Evolutionary conservation across 1,139 yeast species (phyloP), one percentile per base, ranked within the genome.

Genomic region (Blastobotrys ciferrii): DNA sequence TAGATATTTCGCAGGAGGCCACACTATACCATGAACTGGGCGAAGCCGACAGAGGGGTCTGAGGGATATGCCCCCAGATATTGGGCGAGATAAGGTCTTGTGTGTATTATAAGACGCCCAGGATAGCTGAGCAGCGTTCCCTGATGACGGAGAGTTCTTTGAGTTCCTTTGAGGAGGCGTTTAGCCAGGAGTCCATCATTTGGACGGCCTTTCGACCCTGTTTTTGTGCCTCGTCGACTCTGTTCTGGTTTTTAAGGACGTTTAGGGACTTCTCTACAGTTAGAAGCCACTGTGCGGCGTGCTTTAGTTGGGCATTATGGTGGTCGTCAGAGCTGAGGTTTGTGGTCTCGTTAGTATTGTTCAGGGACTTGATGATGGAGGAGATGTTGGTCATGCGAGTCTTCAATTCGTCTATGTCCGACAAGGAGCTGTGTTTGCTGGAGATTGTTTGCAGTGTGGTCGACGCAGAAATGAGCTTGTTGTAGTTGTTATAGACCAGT

Each of bases 401-500:
- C 38, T 54, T 43, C 45, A 55, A 35, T 9, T 48, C 39, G n/a
- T 49, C 50, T 20, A 51, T 48, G 13, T 49, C 47, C 1, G 46
- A 32, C 28, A 53, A 46, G 1, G 50, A 48, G 12, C 44, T 47
- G 20, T 53, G 45, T 15, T 52, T 52, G 13, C 46, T 52, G 35
- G 52, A 52, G 49, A 62, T 51, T 13, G 51, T 54, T 6, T 58
- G 65, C 35, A 68, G 60, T 23, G 71, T 68, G 43, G 67, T 66
- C 3, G 72, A 65, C 2, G 73, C 73, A 13, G 66, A 58, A 43
- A 71, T 71, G 41, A 71, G 63, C 46, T 71, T 69, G 43, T 67
- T 64, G 58, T 72, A 72, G 52, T 72, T 72, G 54, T 72, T 71
- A 53, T 72, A 72, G 1, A 72, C 74, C 25, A 72, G 61, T 14